A percentile compares a stretch with the other conserved stretches of the same genome.
These are phyloP conservation scores for Vararia minispora DNA, from an alignment of 768 basidiomycete species.

Conservation along the genomic window DNA sequence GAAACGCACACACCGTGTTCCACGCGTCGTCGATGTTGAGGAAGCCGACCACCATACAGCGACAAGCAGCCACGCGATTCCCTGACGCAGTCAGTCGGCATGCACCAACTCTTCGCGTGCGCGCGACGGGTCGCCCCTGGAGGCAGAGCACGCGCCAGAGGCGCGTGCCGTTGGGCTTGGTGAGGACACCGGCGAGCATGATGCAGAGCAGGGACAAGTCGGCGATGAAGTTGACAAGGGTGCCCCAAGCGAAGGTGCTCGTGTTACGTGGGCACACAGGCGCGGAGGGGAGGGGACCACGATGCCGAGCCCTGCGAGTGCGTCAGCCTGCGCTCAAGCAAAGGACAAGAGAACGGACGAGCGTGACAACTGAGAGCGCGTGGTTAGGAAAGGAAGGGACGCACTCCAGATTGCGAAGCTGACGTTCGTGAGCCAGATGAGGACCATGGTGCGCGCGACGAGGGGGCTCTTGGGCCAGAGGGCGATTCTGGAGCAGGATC, in stretches of 20 bases:
- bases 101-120: too few species aligned
- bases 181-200: constrained; percentile 10
- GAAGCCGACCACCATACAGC: constrained; percentile 8
- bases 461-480: constrained; percentile 8
- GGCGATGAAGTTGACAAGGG: constrained; percentile 8
- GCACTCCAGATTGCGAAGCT: constrained; percentile 3
- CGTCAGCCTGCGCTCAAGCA: too few species aligned
- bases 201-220: constrained; percentile 8
- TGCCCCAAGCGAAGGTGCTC: constrained; percentile 7
- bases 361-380: not conserved
- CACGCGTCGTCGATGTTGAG: constrained; percentile 11
- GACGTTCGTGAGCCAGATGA: constrained; percentile 5
- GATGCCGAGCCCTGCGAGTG: too few species aligned
- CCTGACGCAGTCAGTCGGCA: too few species aligned
- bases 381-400: not conserved
- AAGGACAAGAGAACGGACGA: not conserved
- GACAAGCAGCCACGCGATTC: too few species aligned
- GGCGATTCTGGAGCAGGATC: constrained; percentile 1
- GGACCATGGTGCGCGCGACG: not conserved
- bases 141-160: constrained; percentile 13
- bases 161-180: constrained; percentile 8
- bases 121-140: too few species aligned
- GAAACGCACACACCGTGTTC: constrained; percentile 7
- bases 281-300: too few species aligned
- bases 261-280: not conserved